Conservation (phyloP, 768 basidiomycete genomes). For the Sporobolomyces phaffii region DNA sequence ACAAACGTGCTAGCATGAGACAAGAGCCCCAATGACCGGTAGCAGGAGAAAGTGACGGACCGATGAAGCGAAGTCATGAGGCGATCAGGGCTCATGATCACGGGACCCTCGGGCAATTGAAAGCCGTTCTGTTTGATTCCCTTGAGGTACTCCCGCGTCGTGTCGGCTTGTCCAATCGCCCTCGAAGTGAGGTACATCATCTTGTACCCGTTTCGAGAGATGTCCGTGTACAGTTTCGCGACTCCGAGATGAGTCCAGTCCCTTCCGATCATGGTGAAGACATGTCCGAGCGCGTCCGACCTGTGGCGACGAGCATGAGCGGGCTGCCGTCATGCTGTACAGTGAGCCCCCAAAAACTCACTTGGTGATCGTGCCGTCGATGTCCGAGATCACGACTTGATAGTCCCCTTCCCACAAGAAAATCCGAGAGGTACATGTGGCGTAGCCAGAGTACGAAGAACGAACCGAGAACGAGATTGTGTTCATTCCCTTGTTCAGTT, state of each 20-base stretch:
- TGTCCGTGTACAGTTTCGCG: constrained; percentile 94
- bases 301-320: constrained; percentile 48
- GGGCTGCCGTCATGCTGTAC: not conserved
- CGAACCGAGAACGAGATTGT: constrained; percentile 88
- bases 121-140: constrained; percentile 93
- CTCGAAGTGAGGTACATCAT: constrained; percentile 95
- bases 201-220: constrained; percentile 90
- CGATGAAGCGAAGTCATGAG: constrained; percentile 89
- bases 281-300: constrained; percentile 91
- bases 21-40: not conserved
- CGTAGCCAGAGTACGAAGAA: constrained; percentile 61
- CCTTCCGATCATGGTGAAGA: constrained; percentile 93
- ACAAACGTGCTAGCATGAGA: not conserved
- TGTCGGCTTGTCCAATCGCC: constrained; percentile 95
- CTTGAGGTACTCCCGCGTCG: constrained; percentile 87
- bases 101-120: constrained; percentile 93
- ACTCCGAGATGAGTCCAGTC: constrained; percentile 98
- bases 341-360: constrained; percentile 46
- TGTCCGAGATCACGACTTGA: constrained; percentile 86
- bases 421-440: constrained; percentile 83
- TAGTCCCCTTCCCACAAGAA: constrained; percentile 95
- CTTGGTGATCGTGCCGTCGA: constrained; percentile 99
- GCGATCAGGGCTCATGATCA: constrained; percentile 97
- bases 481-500: constrained; percentile 80
- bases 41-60: constrained; percentile 50